phyloP scores from a whole-genome alignment of 2,329 filamentous ascomycete species.

The Colletotrichum ledebouriae region DNA sequence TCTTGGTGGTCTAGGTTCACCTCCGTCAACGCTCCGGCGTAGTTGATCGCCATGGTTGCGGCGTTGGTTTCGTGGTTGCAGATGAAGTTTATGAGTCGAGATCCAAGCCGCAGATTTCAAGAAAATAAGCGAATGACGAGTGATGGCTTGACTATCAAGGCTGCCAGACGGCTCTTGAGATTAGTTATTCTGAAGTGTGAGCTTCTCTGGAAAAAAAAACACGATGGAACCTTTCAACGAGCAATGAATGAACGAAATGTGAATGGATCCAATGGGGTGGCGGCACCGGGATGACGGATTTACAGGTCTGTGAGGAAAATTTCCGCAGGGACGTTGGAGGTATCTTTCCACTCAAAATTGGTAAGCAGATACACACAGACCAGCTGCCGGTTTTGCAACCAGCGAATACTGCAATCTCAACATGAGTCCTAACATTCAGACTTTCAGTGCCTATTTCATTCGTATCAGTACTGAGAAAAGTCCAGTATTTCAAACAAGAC shows the following conservation, averaged over 20 bases:
- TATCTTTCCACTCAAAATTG: constrained; percentile 38
- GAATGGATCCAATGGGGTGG: constrained; percentile 20
- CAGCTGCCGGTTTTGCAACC: constrained; percentile 1
- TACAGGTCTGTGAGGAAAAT: constrained; percentile 35
- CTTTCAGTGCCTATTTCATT: too few relatives aligned
- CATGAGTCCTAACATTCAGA: too few relatives aligned
- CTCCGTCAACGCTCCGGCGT: constrained; percentile 34
- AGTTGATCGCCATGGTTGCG: constrained; percentile 40
- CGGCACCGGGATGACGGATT: constrained; percentile 25
- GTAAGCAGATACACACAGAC: constrained; percentile 42
- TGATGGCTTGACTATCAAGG: background rate
- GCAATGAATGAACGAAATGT: background rate
- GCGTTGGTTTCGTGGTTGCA: background rate
- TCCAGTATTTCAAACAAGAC: too few relatives aligned
- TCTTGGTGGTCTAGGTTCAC: constrained; percentile 39
- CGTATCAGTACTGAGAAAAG: background rate
- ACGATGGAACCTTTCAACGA: background rate
- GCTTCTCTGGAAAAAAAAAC: background rate
- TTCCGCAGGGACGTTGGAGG: constrained; percentile 32
- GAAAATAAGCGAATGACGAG: background rate
- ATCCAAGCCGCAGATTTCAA: too few relatives aligned
- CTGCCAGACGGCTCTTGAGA: background rate
- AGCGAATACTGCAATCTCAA: too few relatives aligned
- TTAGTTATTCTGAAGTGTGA: constrained; percentile 7
- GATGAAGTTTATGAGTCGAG: background rate